These are phyloP conservation scores for Diaporthe sp. DNA, from an alignment of 2,329 filamentous ascomycete species.

Conservation along the genomic window DNA sequence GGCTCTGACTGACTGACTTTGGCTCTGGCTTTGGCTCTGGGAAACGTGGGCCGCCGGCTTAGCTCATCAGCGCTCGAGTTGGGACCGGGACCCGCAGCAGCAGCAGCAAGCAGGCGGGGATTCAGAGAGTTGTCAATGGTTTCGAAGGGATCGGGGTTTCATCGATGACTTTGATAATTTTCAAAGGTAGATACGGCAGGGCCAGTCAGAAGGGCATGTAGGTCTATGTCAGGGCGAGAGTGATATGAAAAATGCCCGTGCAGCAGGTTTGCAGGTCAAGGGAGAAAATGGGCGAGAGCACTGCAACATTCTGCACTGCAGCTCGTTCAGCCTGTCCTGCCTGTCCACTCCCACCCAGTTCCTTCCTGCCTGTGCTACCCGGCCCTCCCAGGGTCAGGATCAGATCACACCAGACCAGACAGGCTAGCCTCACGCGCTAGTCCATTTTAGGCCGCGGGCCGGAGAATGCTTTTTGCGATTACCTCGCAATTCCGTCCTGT, in stretches of 20 bases:
- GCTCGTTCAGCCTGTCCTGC: slow-evolving; percentile 14
- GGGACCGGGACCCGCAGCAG: slow-evolving; percentile 18
- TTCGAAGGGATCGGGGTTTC: slow-evolving; percentile 18
- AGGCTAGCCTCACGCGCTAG: slow-evolving; percentile 31
- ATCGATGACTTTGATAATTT: slow-evolving; percentile 1
- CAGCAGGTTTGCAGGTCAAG: slow-evolving; percentile 35
- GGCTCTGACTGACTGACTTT: not conserved
- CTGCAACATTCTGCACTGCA: slow-evolving; percentile 10
- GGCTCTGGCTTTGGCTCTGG: not conserved
- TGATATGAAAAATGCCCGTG: slow-evolving; percentile 24
- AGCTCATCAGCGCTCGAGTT: slow-evolving; percentile 23
- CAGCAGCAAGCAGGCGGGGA: slow-evolving; percentile 11
- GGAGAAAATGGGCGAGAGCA: slow-evolving; percentile 26
- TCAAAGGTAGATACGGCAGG: not conserved
- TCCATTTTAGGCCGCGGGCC: slow-evolving; percentile 22
- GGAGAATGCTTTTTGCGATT: slow-evolving; percentile 35
- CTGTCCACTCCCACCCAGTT: slow-evolving; percentile 16
- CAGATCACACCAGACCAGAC: slow-evolving; percentile 26
- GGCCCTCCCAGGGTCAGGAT: slow-evolving; percentile 7
- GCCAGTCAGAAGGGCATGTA: slow-evolving; percentile 16
- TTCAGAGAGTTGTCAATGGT: not conserved
- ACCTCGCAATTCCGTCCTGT: not conserved
- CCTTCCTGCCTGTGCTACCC: slow-evolving; percentile 6
- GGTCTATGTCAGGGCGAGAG: slow-evolving; percentile 15
- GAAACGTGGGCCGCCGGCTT: slow-evolving; percentile 7